Evolutionary conservation across 495 filamentous ascomycete species (phyloP), one percentile per base, ranked within the genome.

Genomic region (Neurospora terricola): DNA sequence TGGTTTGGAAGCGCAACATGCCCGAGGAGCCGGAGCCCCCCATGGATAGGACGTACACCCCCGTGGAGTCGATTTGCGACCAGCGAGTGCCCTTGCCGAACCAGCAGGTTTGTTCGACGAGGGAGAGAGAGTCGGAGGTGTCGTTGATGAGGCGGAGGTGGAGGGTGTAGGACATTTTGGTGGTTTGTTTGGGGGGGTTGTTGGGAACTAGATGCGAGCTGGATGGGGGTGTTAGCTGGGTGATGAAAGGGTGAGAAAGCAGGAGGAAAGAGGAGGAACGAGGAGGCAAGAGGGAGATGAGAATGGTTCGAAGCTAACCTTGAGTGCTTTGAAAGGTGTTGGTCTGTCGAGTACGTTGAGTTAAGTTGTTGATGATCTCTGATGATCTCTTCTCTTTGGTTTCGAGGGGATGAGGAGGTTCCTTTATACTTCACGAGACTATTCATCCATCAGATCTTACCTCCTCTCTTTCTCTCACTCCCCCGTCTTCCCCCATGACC

Each of bases 81-180:
- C 72, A 73, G 30, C 23, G 30, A 4, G 72, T 73, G 69, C 38
- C 38, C 7, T 70, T 45, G 69, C 72, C 72, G 23, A 23, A 39
- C 72, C 72, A 73, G 72, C 69, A 38, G 9, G 72, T 71, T 21
- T 73, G 36, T 30, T 73, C 72, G 69, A 73, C 34, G 4, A 71
- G 23, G 1, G 7, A 3, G 40, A 73, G 69, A 21, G 38, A 1
- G 34, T 45, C 69, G 30, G 36, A 18, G 40, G 69, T 73, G 69
- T 71, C 69, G 42, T 73, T 73, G 69, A 71, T 36, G 72, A 71
- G 14, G 69, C 42, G 69, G 72, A 73, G 14, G 34, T 72, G 43
- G 30, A 73, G 2, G 11, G 30, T 34, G 72, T 73, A 73, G 72
- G 38, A 18, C 70, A 66, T 66, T 66, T 34, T 66, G 54, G 54